Evolutionary conservation across 768 basidiomycete genomes (phyloP), one percentile per base, ranked within the genome.

Genomic region (Rhodotorula diobovata): DNA sequence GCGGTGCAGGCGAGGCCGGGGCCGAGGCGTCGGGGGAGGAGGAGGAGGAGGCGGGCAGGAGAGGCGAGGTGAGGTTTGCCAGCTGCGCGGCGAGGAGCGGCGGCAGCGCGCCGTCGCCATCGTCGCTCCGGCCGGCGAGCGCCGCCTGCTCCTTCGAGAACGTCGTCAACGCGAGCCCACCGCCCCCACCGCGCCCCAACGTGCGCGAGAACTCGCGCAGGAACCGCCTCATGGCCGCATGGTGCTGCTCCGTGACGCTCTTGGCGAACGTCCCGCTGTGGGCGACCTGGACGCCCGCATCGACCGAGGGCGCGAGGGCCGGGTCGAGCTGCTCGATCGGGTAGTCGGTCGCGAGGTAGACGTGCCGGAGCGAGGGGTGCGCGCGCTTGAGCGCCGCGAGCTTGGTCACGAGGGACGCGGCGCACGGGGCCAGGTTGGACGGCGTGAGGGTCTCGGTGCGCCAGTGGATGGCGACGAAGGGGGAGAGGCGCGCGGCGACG

Each of bases 301-400:
- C 56, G 8, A 73, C 63, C 34, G 63, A 34, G 9, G 80, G 76
- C 51, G 79, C 76, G 37, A 64, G 43, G 1, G 58, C 46, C 5
- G 73, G 45, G 50, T 77, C 71, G 46, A 76, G 66, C 37, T 72
- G 57, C 59, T 79, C 79, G 66, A 78, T 68, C 3, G 85, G 85
- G 73, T 86, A 83, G 76, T 88, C 87, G 34, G 84, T 86, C 5
- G 85, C 85, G 61, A 88, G 81, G 84, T 85, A 88, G 4, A 87
- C 82, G 20, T 81, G 82, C 18, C 75, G 75, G 41, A 86, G 76
- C 48, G 70, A 68, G 7, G 73, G 71, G 23, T 79, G 68, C 37
- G n/a, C 16, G 21, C 81, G 68, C n/a, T 78, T 77, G 20, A 77
- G 67, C 10, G 43, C 25, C 4, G 76, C 72, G 37, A 88, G 80